Percentiles rank a stretch among this genome's conserved stretches.
phyloP scores from a whole-genome alignment of 2,329 filamentous ascomycete genomes.

The Graphium sp. region DNA sequence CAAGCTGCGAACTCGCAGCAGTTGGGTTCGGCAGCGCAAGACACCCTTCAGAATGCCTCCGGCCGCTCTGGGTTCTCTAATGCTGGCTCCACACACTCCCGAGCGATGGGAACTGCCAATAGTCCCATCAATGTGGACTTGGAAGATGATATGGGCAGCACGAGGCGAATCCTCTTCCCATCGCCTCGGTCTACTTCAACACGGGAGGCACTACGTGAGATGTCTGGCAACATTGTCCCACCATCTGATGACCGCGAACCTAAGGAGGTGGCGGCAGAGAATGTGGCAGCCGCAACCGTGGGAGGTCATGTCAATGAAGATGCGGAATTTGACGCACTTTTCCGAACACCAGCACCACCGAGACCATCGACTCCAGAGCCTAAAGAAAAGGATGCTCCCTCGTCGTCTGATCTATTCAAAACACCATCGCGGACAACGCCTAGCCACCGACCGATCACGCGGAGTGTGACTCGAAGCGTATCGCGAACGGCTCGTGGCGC shows the following conservation, averaged over 20 bases:
- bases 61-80: conserved; percentile 10
- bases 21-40: neutral
- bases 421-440: conserved; percentile 47
- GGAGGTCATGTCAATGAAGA: no score
- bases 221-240: conserved; percentile 34
- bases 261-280: conserved; percentile 17
- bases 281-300: conserved; percentile 31
- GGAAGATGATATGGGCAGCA: conserved; percentile 31
- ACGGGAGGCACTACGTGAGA: conserved; percentile 36
- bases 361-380: conserved; percentile 36
- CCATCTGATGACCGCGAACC: conserved; percentile 17
- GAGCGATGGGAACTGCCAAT: conserved; percentile 34
- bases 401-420: conserved; percentile 32
- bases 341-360: conserved; percentile 35
- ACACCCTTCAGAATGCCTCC: conserved; percentile 1
- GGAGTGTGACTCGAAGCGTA: conserved; percentile 44
- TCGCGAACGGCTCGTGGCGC: conserved; percentile 35
- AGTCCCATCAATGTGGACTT: conserved; percentile 38
- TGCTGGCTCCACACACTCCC: conserved; percentile 32
- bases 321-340: conserved; percentile 41
- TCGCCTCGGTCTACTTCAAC: conserved; percentile 53
- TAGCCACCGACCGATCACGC: conserved; percentile 41
- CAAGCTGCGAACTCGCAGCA: conserved; percentile 1
- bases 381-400: conserved; percentile 17
- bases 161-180: conserved; percentile 58